Base-by-base conservation (phyloP, 2,329 filamentous ascomycete species). In the Fusarium acutatum region DNA sequence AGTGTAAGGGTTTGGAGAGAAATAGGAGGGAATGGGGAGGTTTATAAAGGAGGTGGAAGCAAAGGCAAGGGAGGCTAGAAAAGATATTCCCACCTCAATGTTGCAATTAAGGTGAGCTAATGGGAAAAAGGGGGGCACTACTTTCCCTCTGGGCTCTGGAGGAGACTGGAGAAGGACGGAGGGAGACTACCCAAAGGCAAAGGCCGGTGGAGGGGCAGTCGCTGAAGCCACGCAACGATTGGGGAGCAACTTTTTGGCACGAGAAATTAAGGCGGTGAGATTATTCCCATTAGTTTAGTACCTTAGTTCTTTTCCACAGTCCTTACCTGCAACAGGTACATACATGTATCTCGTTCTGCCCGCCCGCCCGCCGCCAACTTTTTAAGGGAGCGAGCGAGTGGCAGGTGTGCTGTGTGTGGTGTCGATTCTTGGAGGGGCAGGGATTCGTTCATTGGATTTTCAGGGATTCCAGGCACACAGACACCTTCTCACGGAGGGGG, bases 201-300 rank as follows among this genome's bases (percentile, higher is more conserved):
- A 47, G 59, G 44, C 58, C 54, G 49, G 65, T 63, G 72, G 72
- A 74, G 72, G 73, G 71, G 67, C 63, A 66, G 68, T 57, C 37
- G 56, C 41, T 66, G 66, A 71, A 75, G 73, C 62, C 72, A 74
- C 71, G 67, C 72, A 74, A 57, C 67, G 64, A 74, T 74, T 74
- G 71, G 70, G 67, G 67, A 65, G 49, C 26, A 47, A 50, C 57
- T 63, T 40, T 47, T 57, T 57, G 54, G 37, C 62, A 64, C 34
- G 49, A 75, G 72, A 78, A 73, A 77, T 75, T 77, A 73, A 78
- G 72, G 77, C 77, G 77, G 77, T 79, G 77, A 78, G 76, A 57
- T 37, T 61, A 61, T 69, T 67, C 53, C 43, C 58, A 64, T 67
- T 67, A 67, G 44, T 47, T 22, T 20, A 46, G 18, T 46, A 47